Percentiles rank a stretch among this genome's conserved stretches.
phyloP scores from a whole-genome alignment of 2,329 filamentous ascomycete species.

The Pezicula neosporulosa region DNA sequence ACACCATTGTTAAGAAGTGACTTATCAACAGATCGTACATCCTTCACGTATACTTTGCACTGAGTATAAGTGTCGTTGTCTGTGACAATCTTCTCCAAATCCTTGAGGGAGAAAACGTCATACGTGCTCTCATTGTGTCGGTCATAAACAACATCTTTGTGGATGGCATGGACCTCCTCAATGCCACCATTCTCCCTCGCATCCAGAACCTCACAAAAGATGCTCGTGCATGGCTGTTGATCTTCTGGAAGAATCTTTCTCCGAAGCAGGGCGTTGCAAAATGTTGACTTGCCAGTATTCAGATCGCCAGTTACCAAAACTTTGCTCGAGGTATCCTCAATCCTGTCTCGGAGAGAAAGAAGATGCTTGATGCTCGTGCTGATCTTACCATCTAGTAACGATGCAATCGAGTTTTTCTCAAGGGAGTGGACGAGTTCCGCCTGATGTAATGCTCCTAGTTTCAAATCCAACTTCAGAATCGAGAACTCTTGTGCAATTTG shows the following conservation, averaged over 20 bases:
- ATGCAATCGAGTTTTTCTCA: constrained; percentile 87
- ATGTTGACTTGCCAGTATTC: constrained; percentile 97
- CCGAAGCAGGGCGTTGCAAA: constrained; percentile 93
- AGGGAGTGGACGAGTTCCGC: constrained; percentile 90
- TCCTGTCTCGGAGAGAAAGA: constrained; percentile 80
- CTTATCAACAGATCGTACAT: constrained; percentile 84
- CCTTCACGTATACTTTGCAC: constrained; percentile 96
- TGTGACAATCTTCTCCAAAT: constrained; percentile 84
- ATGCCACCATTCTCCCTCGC: constrained; percentile 84
- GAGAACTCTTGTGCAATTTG: constrained; percentile 96
- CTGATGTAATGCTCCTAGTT: constrained; percentile 82
- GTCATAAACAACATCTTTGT: constrained; percentile 75
- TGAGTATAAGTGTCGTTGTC: constrained; percentile 88
- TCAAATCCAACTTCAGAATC: constrained; percentile 89
- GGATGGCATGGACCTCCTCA: constrained; percentile 94
- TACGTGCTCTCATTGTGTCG: constrained; percentile 93
- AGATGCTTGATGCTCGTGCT: constrained; percentile 91
- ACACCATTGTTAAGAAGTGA: constrained; percentile 96
- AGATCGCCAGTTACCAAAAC: constrained; percentile 93
- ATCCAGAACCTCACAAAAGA: constrained; percentile 96
- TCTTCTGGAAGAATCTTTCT: constrained; percentile 93
- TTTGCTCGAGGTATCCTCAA: constrained; percentile 96
- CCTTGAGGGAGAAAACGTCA: constrained; percentile 73
- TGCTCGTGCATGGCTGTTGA: constrained; percentile 95
- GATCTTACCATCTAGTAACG: constrained; percentile 90